Base-by-base conservation (phyloP, 2,329 filamentous ascomycete genomes). In the Nannizzia gypsea region DNA sequence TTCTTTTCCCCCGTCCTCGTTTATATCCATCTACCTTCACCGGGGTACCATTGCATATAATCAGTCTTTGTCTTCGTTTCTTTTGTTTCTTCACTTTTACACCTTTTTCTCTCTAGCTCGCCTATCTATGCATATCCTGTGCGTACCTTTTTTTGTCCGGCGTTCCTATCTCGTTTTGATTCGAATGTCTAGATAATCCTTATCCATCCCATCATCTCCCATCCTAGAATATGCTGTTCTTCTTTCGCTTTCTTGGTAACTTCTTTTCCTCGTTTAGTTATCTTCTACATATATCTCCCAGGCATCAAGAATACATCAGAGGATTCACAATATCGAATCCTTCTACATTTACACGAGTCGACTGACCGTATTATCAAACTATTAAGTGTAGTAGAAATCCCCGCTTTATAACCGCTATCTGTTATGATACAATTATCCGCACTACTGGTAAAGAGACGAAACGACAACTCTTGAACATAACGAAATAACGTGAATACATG, bases 341-440 rank as follows among this genome's bases (percentile, higher is more conserved):
- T 34, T 34, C 31, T 13, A 36, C 31, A 36, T 8, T 8, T 6
- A 31, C 31, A 13, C n/a, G 9, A 36, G 31, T 8, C 9, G 11
- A 6, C 11, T 11, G 9, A 11, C 3, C 9, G 31, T n/a, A n/a
- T n/a, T n/a, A 36, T 36, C 9, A 11, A 48, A 22, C 20, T 34
- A n/a, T n/a, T 31, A 11, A 24, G 24, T 40, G 42, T 56, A 20
- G 22, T 57, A 40, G 34, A 40, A 44, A 40, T 57, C 48, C 55
- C 55, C 55, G 55, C 55, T 57, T 57, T 57, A 57, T 57, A 40
- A 54, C 48, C 48, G 48, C 48, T 57, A 40, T 40, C 55, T 57
- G 55, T 57, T 57, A 57, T 57, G 55, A 40, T 57, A 57, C 55
- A 57, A 57, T 57, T 57, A 57, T 57, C 55, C 55, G 38, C 55